Base-by-base conservation (phyloP, 2,329 filamentous ascomycete genomes). In the Cryphonectria radicalis region DNA sequence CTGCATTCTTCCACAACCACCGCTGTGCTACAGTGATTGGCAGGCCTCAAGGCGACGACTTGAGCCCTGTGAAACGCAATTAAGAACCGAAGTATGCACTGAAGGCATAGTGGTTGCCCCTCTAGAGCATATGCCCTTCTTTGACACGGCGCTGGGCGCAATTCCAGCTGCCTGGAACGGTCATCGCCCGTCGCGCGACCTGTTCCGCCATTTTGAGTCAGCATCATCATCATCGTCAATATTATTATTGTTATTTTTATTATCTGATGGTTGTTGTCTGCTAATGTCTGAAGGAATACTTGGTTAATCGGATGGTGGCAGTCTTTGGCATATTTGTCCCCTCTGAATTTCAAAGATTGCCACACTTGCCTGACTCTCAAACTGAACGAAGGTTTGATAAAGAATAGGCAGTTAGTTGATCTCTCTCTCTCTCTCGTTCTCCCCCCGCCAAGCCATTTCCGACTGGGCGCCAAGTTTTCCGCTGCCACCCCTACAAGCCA, bases 391-490 rank as follows among this genome's bases (percentile, higher is more conserved):
- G 22, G 22, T 50, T n/a, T 22, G 46, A 50, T 35, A 37, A 63
- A 42, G n/a, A 64, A 46, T 28, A 28, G 37, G 28, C 32, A n/a
- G 37, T 14, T 64, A 17, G 22, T 13, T 4, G 57, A 17, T 22
- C 25, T 10, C 32, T 32, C 32, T 32, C 32, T 3, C 32, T 32
- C 32, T 2, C 28, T 1, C 28, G 28, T 2, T 28, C 28, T 32
- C 32, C 43, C 11, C 28, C 63, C 42, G 63, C 63, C 63, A 65
- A 65, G 63, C 35, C 22, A 50, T 6, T 7, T 65, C 42, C 42
- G 42, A 50, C 63, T 50, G 28, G 42, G 50, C 25, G 63, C 63
- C 63, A 65, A 65, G 63, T 46, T 43, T 53, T 65, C 63, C 63
- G 43, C 63, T 50, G 63, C 43, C 50, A 46, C 63, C 43, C 63